These are phyloP conservation scores for Tillandsia fasciculata DNA, from an alignment of 176 grass and related monocot genomes.

Conservation along the genomic window DNA sequence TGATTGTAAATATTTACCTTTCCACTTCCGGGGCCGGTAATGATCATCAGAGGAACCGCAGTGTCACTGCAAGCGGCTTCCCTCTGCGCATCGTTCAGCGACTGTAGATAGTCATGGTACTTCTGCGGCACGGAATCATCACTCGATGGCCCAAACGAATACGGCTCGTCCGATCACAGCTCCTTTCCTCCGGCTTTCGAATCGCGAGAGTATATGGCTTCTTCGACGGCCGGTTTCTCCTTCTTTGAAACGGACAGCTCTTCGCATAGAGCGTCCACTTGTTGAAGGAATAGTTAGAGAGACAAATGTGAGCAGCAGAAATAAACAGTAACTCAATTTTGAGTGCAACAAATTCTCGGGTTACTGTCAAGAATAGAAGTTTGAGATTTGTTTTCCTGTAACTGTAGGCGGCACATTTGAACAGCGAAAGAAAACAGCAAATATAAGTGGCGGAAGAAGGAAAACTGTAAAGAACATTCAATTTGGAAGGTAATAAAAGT, in stretches of 20 bases:
- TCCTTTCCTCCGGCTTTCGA: not conserved
- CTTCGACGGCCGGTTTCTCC: slow-evolving; percentile 15
- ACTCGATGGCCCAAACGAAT: not conserved
- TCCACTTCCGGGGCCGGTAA: slow-evolving; percentile 80
- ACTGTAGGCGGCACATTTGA: no score
- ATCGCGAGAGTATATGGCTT: not conserved
- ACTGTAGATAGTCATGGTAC: slow-evolving; percentile 66
- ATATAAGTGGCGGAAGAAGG: no score
- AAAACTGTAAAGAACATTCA: no score
- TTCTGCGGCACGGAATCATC: slow-evolving; percentile 48
- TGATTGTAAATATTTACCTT: slow-evolving; percentile 36
- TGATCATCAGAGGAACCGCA: slow-evolving; percentile 69
- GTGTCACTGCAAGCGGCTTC: slow-evolving; percentile 74
- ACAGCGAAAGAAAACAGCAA: no score
- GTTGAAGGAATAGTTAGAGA: slow-evolving; percentile 17
- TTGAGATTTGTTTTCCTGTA: no score
- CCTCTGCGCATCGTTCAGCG: slow-evolving; percentile 65
- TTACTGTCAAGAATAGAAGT: no score
- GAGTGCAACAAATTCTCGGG: no score
- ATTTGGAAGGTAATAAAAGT: no score
- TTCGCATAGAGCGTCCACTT: slow-evolving; percentile 38
- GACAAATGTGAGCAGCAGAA: no score
- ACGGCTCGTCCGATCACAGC: not conserved
- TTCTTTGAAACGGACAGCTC: slow-evolving; percentile 30
- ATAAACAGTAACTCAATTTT: no score